Percentiles rank a stretch among this genome's conserved stretches.
Evolutionary conservation across 352 stramenopile genomes (phyloP).

Genomic region (Phytophthora agathidicida): DNA sequence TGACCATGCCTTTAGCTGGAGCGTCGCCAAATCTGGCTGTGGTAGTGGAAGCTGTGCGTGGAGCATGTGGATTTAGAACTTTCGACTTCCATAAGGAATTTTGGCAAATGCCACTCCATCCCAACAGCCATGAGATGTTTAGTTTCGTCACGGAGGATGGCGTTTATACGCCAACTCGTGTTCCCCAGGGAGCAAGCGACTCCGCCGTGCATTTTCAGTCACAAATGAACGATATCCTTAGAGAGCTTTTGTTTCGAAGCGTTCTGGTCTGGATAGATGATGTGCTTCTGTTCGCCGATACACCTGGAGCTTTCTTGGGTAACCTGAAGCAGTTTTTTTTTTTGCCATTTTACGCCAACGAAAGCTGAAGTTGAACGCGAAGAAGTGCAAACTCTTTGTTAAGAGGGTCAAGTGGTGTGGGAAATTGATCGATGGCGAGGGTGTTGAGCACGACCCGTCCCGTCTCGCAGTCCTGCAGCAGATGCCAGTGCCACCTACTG

Average conservation of each 20-base stretch:
- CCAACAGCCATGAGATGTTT: background rate
- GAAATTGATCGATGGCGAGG: slow-evolving; percentile 17
- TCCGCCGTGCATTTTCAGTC: slow-evolving; percentile 4
- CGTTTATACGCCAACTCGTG: background rate
- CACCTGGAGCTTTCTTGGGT: background rate
- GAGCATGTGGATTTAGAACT: background rate
- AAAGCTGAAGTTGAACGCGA: slow-evolving; percentile 14
- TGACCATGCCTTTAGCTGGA: background rate
- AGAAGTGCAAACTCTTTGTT: slow-evolving; percentile 21
- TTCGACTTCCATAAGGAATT: slow-evolving; percentile 21
- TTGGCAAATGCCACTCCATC: slow-evolving; percentile 10
- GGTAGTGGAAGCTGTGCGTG: background rate
- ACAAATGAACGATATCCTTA: slow-evolving; percentile 3
- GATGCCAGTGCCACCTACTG: slow-evolving; percentile 14
- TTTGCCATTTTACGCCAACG: slow-evolving; percentile 1
- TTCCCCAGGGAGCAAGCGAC: background rate
- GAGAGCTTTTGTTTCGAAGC: background rate
- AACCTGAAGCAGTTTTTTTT: slow-evolving; percentile 7
- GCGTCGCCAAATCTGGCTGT: slow-evolving; percentile 1
- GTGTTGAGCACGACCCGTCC: slow-evolving; percentile 1
- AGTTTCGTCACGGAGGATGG: slow-evolving; percentile 5
- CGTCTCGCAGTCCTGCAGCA: background rate
- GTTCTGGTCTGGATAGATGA: slow-evolving; percentile 5
- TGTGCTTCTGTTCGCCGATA: background rate
- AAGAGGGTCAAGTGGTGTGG: slow-evolving; percentile 16